Conservation (phyloP, 2,329 filamentous ascomycete genomes). For the Paramyrothecium sp. region DNA sequence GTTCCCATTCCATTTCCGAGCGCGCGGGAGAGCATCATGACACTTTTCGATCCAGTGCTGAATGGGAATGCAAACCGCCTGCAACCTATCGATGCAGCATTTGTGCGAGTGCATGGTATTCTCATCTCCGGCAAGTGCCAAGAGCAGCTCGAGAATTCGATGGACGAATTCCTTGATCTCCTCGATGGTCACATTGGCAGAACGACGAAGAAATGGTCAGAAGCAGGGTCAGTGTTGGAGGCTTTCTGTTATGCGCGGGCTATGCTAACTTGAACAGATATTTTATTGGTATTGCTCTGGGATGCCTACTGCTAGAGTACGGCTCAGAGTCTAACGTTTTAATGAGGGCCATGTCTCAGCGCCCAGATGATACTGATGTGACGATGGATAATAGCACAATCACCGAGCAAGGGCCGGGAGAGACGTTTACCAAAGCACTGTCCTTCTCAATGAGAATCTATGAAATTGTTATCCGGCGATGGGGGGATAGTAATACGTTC, state of each 20-base stretch:
- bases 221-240: constrained; percentile 34
- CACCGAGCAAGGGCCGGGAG: constrained; percentile 16
- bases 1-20: constrained; percentile 65
- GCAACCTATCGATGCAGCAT: constrained; percentile 50
- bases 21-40: constrained; percentile 69
- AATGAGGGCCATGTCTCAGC: constrained; percentile 34
- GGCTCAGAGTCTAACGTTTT: constrained; percentile 43
- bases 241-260: background rate
- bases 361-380: constrained; percentile 21
- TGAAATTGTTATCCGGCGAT: constrained; percentile 45
- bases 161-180: constrained; percentile 47
- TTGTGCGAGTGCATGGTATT: constrained; percentile 63
- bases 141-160: constrained; percentile 44
- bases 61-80: constrained; percentile 31
- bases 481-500: constrained; percentile 57
- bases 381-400: constrained; percentile 20
- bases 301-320: constrained; percentile 31
- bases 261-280: constrained; percentile 20
- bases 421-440: constrained; percentile 33
- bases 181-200: constrained; percentile 58
- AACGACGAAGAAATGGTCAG: constrained; percentile 49
- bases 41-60: constrained; percentile 62
- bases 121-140: constrained; percentile 54
- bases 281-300: constrained; percentile 26
- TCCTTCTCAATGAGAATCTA: constrained; percentile 43